These are phyloP conservation scores for Hypoxylon trugodes DNA, from an alignment of 495 filamentous ascomycete species.

Conservation along the genomic window DNA sequence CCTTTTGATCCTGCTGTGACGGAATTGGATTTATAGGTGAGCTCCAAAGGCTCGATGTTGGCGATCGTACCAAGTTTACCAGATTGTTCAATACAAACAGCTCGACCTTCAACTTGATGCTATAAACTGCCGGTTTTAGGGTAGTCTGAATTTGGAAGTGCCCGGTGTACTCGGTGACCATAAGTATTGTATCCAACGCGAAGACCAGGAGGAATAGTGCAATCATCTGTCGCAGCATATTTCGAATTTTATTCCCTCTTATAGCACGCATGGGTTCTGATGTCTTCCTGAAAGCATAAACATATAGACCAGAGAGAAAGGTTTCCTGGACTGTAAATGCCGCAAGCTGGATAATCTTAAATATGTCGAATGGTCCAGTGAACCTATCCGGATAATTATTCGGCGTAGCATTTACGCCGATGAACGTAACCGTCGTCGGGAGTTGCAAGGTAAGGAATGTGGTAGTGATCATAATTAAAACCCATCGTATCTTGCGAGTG, in stretches of 20 bases:
- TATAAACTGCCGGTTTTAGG: conserved; percentile 67
- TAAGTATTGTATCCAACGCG: conserved; percentile 46
- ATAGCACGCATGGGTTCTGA: conserved; percentile 52
- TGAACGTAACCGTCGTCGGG: conserved; percentile 54
- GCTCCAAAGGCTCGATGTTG: background rate
- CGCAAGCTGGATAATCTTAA: conserved; percentile 66
- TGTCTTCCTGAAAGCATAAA: conserved; percentile 61
- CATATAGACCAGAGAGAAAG: conserved; percentile 65
- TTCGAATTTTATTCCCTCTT: conserved; percentile 3
- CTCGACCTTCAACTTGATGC: conserved; percentile 71
- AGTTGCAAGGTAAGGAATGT: conserved; percentile 64
- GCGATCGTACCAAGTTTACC: conserved; percentile 39
- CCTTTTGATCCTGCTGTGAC: too few relatives aligned
- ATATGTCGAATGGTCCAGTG: conserved; percentile 58
- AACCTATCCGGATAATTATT: conserved; percentile 45
- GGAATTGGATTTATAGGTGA: background rate
- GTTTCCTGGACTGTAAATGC: conserved; percentile 66
- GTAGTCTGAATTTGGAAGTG: conserved; percentile 64
- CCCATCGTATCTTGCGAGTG: conserved; percentile 57
- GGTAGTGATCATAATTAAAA: conserved; percentile 66
- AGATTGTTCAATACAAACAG: conserved; percentile 67
- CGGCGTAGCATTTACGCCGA: conserved; percentile 61
- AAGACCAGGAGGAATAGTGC: conserved; percentile 61
- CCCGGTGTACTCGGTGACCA: conserved; percentile 60
- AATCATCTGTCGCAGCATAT: conserved; percentile 51